phyloP scores from a whole-genome alignment of 257 asterid species.

The Phtheirospermum japonicum region DNA sequence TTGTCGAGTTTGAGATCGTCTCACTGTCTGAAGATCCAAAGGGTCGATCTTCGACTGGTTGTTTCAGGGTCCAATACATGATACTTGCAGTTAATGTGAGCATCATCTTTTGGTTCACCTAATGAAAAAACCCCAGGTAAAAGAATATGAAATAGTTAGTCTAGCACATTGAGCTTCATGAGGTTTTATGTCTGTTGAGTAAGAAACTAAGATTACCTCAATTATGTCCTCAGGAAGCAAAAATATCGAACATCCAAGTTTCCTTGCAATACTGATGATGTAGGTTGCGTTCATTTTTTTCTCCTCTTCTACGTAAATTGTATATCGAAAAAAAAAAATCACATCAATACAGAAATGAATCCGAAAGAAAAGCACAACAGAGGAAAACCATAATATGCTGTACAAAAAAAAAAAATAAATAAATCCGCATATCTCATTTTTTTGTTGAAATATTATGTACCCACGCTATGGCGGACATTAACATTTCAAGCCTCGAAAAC shows the following conservation, averaged over 20 bases:
- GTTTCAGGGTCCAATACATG: slow-evolving; percentile 66
- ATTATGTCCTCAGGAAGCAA: slow-evolving; percentile 92
- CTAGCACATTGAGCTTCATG: neutral
- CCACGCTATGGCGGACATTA: neutral
- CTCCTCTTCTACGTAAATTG: slow-evolving; percentile 60
- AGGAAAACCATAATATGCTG: too few species aligned
- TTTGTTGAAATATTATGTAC: too few species aligned
- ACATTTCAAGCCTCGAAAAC: neutral
- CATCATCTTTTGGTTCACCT: slow-evolving; percentile 84
- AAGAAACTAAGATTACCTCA: slow-evolving; percentile 50
- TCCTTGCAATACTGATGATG: slow-evolving; percentile 90
- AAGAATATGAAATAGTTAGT: neutral
- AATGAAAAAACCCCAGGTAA: slow-evolving; percentile 10
- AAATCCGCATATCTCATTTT: too few species aligned
- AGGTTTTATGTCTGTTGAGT: neutral
- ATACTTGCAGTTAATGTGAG: slow-evolving; percentile 69
- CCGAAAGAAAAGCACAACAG: neutral
- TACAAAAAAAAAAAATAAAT: too few species aligned
- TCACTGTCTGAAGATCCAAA: slow-evolving; percentile 57
- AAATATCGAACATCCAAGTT: slow-evolving; percentile 96
- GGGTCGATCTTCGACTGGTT: slow-evolving; percentile 42
- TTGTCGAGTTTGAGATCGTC: slow-evolving; percentile 56
- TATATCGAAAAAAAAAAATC: too few species aligned
- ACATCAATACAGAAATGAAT: neutral
- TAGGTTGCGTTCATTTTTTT: slow-evolving; percentile 91